Percentiles rank a stretch among this genome's conserved stretches.
Conservation (phyloP, 1,284 basidiomycete species). For the Microbotryum intermedium region DNA sequence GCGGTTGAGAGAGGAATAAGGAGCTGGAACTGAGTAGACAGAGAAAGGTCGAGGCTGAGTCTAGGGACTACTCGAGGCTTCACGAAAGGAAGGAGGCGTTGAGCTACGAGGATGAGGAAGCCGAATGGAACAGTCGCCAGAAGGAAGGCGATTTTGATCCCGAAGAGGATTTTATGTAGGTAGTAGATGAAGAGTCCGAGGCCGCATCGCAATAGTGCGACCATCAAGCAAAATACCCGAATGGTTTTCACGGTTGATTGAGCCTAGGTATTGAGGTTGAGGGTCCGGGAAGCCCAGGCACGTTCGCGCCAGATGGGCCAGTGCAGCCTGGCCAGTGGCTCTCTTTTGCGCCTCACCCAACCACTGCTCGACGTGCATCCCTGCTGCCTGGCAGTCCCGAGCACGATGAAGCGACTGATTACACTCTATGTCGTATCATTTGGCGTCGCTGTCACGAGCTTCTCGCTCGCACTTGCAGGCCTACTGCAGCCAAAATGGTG, state of each 20-base stretch:
- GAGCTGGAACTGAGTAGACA: conserved; percentile 51
- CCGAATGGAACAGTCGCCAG: conserved; percentile 5
- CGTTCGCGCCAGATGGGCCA: too few species aligned
- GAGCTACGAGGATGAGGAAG: conserved; percentile 9
- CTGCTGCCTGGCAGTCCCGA: too few species aligned
- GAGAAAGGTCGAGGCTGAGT: conserved; percentile 65
- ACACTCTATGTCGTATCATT: not conserved
- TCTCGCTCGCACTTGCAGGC: not conserved
- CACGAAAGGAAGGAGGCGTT: not conserved
- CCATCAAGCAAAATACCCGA: too few species aligned
- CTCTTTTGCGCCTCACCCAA: too few species aligned
- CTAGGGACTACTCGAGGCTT: conserved; percentile 39
- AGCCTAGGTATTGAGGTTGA: too few species aligned
- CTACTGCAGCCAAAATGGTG: conserved; percentile 2
- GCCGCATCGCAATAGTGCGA: too few species aligned
- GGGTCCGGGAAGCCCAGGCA: too few species aligned
- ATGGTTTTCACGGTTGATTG: too few species aligned
- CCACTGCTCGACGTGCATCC: too few species aligned
- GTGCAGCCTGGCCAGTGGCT: too few species aligned
- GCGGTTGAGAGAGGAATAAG: conserved; percentile 6
- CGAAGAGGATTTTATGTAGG: conserved; percentile 24
- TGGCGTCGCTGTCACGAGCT: not conserved
- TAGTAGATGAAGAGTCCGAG: too few species aligned
- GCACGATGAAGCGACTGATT: too few species aligned
- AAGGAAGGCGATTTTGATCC: conserved; percentile 18